These are phyloP conservation scores for Fusarium nelsonii DNA, from an alignment of 2,329 filamentous ascomycete genomes.

Conservation along the genomic window DNA sequence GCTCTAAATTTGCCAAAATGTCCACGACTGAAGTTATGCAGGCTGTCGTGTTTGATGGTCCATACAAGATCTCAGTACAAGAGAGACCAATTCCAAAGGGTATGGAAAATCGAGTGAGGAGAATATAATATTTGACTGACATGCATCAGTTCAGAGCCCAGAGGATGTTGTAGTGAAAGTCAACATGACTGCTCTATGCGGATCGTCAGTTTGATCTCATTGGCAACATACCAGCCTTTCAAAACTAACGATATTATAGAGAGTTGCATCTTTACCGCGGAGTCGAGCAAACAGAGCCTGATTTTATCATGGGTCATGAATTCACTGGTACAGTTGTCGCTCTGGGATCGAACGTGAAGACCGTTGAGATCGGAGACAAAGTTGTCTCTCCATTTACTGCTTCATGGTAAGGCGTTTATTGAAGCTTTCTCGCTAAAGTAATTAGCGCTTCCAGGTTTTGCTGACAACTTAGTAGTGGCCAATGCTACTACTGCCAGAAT, in stretches of 20 bases:
- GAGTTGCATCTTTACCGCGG: conserved; percentile 92
- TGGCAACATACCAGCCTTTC: no score
- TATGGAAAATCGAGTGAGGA: conserved; percentile 7
- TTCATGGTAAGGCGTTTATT: conserved; percentile 69
- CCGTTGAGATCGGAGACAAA: conserved; percentile 78
- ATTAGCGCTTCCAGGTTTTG: no score
- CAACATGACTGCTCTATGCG: conserved; percentile 86
- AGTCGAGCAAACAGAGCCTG: conserved; percentile 75
- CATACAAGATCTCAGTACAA: conserved; percentile 79
- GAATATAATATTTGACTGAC: conserved; percentile 7
- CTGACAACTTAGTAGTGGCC: conserved; percentile 46
- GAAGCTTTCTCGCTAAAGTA: no score
- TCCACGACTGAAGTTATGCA: no score
- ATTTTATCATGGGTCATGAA: conserved; percentile 82
- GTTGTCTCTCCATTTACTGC: conserved; percentile 88
- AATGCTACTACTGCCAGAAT: conserved; percentile 87
- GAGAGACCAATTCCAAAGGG: conserved; percentile 80
- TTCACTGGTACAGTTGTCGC: conserved; percentile 83
- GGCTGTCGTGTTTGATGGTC: conserved; percentile 45
- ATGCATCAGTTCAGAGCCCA: conserved; percentile 68
- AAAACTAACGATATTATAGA: conserved; percentile 56
- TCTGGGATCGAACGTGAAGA: conserved; percentile 74
- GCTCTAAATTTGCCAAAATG: no score
- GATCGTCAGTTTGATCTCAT: conserved; percentile 68
- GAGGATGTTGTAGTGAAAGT: conserved; percentile 87